Base-by-base conservation (phyloP, 352 stramenopile species). In the Phytophthora colocasiae region DNA sequence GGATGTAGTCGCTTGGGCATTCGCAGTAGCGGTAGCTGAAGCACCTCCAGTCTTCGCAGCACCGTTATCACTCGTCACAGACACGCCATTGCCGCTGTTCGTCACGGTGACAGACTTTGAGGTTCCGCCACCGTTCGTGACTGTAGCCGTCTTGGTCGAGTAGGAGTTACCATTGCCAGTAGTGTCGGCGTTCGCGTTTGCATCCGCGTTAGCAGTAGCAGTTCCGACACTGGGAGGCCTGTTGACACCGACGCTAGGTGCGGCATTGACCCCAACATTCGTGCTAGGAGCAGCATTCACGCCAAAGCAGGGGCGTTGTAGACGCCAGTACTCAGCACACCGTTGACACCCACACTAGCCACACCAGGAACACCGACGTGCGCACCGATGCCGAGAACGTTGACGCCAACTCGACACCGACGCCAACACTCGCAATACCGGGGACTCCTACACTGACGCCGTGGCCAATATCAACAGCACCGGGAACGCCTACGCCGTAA, bases 351-450 rank as follows among this genome's bases (percentile, higher is more conserved):
- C 11, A 51, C 53, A 44, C 29, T 34, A 12, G 40, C 24, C 6
- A 51, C 39, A 5, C 40, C 40, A 29, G 36, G 36, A 6, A 51
- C 52, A 12, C 40, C 17, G 27, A 60, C 53, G 19, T 32, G 29
- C 29, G 29, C 29, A 10, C 26, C 38, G 10, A 50, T 22, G 7
- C 41, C 53, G 8, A 38, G 27, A 11, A 60, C 41, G 17, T 41
- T 41, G 53, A 31, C 52, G 3, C 39, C 27, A n/a, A 59, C 52
- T 41, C 53, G 7, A 53, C 12, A 6, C 54, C 53, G 17, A 61
- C 53, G 19, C 31, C 32, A 31, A 41, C 49, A 27, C 29, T 38
- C 34, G 22, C 24, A 11, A 56, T 14, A 22, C 32, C 49, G 11
- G 49, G 49, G 5, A 38, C 50, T 31, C 50, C 50, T 8, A 57